A percentile compares a stretch with the other conserved stretches of the same genome.
phyloP scores from a whole-genome alignment of 768 basidiomycete genomes.

The Lanmaoa rubissima region DNA sequence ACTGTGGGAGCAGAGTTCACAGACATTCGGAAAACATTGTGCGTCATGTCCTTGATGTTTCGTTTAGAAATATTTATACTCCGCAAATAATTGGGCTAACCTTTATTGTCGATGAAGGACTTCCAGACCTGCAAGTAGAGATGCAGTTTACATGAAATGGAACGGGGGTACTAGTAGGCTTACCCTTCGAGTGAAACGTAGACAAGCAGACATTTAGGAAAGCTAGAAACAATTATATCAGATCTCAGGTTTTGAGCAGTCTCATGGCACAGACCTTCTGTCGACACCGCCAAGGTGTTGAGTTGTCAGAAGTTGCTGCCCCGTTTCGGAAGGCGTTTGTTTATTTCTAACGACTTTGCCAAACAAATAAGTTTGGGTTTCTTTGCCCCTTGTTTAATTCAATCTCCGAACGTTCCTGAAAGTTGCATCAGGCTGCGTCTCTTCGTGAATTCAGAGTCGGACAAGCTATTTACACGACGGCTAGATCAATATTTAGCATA shows the following conservation, averaged over 20 bases:
- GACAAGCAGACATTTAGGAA: slow-evolving; percentile 57
- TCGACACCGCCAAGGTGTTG: background rate
- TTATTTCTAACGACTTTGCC: slow-evolving; percentile 30
- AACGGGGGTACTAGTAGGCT: slow-evolving; percentile 14
- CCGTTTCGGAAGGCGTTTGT: slow-evolving; percentile 24
- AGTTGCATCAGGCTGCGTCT: slow-evolving; percentile 14
- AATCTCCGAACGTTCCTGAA: slow-evolving; percentile 29
- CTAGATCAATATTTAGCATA: too few relatives aligned
- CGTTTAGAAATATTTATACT: background rate
- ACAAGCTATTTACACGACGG: too few relatives aligned
- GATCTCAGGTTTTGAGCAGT: too few relatives aligned
- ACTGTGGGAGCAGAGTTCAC: slow-evolving; percentile 10
- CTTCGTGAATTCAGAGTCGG: slow-evolving; percentile 1
- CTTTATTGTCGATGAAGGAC: slow-evolving; percentile 74
- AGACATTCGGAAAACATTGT: slow-evolving; percentile 76
- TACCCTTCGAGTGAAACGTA: slow-evolving; percentile 68
- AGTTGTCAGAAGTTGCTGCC: background rate
- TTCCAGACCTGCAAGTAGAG: slow-evolving; percentile 59
- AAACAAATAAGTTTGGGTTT: slow-evolving; percentile 20
- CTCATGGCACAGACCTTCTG: background rate
- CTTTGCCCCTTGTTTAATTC: slow-evolving; percentile 13
- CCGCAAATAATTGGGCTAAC: slow-evolving; percentile 33
- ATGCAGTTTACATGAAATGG: slow-evolving; percentile 2
- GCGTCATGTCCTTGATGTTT: slow-evolving; percentile 65
- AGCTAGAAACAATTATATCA: too few relatives aligned